Evolutionary conservation across 306 rosid species (phyloP).

Genomic region (Ziziphus jujuba): DNA sequence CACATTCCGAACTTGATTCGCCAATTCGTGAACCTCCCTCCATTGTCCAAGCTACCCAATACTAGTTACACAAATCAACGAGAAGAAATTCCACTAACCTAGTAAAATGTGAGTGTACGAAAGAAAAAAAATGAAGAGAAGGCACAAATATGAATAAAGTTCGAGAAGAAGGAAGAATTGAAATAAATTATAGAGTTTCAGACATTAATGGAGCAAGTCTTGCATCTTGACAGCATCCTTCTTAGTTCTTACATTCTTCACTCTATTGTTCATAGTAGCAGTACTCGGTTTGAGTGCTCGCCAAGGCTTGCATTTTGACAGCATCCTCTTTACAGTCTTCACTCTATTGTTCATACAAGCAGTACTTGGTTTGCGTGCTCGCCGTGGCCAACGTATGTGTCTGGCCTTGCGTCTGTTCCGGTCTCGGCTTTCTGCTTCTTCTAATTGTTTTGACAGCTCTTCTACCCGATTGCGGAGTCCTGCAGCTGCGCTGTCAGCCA

Average conservation of each 20-base stretch:
- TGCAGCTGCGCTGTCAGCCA: conserved; percentile 64
- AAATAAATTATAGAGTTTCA: conserved; percentile 5
- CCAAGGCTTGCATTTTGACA: conserved; percentile 60
- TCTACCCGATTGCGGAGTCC: conserved; percentile 57
- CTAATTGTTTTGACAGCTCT: conserved; percentile 55
- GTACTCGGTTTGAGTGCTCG: conserved; percentile 68
- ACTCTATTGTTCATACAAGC: conserved; percentile 34
- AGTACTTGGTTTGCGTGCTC: conserved; percentile 36
- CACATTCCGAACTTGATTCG: no score
- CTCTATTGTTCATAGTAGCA: no score
- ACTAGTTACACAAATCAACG: background rate
- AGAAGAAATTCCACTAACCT: background rate
- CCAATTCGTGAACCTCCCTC: no score
- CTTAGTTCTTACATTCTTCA: no score
- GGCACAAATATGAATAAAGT: background rate
- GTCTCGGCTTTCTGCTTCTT: conserved; percentile 68
- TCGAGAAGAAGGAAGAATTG: background rate
- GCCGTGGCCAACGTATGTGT: conserved; percentile 84
- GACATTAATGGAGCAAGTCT: conserved; percentile 43
- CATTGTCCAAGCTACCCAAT: no score
- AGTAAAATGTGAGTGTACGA: background rate
- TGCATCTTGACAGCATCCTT: no score
- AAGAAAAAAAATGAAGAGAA: background rate
- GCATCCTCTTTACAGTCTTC: conserved; percentile 41
- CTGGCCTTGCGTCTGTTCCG: conserved; percentile 43